These are phyloP conservation scores for Nannochloropsis oceanica DNA, from an alignment of 108 stramenopile genomes.

Conservation along the genomic window DNA sequence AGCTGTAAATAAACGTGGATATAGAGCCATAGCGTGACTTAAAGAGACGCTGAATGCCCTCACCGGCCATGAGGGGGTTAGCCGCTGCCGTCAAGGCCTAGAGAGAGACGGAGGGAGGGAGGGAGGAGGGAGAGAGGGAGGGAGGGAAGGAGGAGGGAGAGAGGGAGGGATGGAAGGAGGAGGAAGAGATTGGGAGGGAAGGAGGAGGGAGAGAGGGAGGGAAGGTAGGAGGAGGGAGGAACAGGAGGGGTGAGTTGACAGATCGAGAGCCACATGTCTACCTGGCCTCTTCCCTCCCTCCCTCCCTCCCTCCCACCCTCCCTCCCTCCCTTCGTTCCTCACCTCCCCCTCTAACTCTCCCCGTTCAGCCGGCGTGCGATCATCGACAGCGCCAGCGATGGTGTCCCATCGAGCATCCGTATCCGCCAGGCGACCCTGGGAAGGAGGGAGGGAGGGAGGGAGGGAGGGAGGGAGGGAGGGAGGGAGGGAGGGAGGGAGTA, in stretches of 20 bases:
- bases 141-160: background rate
- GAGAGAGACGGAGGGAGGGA: background rate
- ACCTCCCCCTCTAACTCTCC: background rate
- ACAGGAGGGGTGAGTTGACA: background rate
- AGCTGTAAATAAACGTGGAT: too few species aligned
- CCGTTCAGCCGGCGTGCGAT: background rate
- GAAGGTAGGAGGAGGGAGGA: background rate
- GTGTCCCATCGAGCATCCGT: constrained; percentile 93
- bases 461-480: background rate
- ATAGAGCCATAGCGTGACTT: too few species aligned
- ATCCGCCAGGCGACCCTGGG: constrained; percentile 76
- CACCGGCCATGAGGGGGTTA: background rate
- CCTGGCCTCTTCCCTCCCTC: background rate
- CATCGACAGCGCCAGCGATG: constrained; percentile 51
- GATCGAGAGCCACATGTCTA: background rate
- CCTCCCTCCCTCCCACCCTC: background rate
- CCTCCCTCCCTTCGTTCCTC: background rate
- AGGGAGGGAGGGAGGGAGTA: background rate
- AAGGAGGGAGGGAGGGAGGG: constrained; percentile 36
- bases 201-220: background rate
- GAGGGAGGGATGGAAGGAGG: background rate
- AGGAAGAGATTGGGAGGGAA: background rate
- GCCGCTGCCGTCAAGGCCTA: background rate
- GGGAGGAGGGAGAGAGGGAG: background rate
- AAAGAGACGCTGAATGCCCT: background rate